Evolutionary conservation across 2,329 filamentous ascomycete species (phyloP).

Genomic region (Rhynchosporium secalis): DNA sequence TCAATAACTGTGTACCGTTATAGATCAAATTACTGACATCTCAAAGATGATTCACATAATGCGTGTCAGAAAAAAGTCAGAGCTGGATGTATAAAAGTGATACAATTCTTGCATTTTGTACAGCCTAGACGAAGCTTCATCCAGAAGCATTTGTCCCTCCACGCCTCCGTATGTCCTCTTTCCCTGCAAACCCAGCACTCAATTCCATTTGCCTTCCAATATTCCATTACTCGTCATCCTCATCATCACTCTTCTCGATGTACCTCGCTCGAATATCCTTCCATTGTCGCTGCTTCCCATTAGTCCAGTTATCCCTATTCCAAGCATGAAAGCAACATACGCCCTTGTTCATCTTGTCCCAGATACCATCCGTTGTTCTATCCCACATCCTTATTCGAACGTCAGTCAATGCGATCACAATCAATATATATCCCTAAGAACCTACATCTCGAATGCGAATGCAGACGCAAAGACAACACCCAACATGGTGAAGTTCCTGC

Average conservation of each 20-base stretch:
- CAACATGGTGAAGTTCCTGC: conserved; percentile 85
- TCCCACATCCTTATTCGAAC: conserved; percentile 70
- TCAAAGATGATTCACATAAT: background rate
- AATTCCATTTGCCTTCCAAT: background rate
- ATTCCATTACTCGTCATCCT: conserved; percentile 36
- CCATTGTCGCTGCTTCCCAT: conserved; percentile 82
- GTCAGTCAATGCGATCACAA: conserved; percentile 19
- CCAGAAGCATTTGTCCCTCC: conserved; percentile 12
- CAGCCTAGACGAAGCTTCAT: conserved; percentile 27
- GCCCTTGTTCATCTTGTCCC: conserved; percentile 88
- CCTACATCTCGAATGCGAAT: conserved; percentile 93
- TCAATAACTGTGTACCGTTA: too few species aligned
- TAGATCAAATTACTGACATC: background rate
- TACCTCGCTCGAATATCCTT: conserved; percentile 97
- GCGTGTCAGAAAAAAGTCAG: background rate
- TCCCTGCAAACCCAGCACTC: conserved; percentile 7
- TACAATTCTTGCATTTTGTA: conserved; percentile 37
- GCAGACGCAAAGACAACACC: conserved; percentile 81
- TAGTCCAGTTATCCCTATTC: conserved; percentile 34
- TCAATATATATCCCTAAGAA: conserved; percentile 27
- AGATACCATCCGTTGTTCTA: conserved; percentile 76
- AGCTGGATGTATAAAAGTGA: conserved; percentile 10
- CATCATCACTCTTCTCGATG: conserved; percentile 67
- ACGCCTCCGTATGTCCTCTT: conserved; percentile 14
- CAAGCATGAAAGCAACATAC: conserved; percentile 58